Evolutionary conservation across 2,329 filamentous ascomycete species (phyloP).

Genomic region (Cordyceps militaris): DNA sequence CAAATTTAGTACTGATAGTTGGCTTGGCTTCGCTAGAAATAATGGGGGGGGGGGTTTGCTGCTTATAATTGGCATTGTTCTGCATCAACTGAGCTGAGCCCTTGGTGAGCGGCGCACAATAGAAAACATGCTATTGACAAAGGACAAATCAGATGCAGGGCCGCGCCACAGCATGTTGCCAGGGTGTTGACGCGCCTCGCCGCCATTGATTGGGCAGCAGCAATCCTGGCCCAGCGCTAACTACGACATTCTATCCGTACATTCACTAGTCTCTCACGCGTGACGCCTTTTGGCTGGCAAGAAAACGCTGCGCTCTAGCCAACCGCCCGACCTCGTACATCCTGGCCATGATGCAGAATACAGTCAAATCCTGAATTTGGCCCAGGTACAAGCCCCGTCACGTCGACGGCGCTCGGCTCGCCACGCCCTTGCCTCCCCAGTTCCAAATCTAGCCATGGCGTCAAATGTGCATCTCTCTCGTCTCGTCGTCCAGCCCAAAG

Average conservation of each 20-base stretch:
- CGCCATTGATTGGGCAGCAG: background rate
- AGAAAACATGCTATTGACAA: background rate
- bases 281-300: background rate
- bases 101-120: background rate
- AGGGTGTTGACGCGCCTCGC: background rate
- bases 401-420: background rate
- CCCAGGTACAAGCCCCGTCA: background rate
- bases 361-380: background rate
- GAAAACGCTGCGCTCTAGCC: background rate
- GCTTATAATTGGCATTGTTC: background rate
- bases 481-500: slow-evolving; percentile 8
- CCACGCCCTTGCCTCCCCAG: background rate
- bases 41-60: no score
- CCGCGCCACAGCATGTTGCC: background rate
- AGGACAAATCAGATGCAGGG: background rate
- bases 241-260: background rate
- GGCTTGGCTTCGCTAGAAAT: no score
- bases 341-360: background rate
- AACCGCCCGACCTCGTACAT: background rate
- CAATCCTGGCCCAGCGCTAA: background rate
- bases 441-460: slow-evolving; percentile 19
- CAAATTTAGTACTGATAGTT: background rate
- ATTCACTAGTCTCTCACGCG: background rate
- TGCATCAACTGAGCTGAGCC: background rate
- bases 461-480: slow-evolving; percentile 16